Evolutionary conservation across 768 basidiomycete species (phyloP).

Genomic region (Mycena sanguinolenta): DNA sequence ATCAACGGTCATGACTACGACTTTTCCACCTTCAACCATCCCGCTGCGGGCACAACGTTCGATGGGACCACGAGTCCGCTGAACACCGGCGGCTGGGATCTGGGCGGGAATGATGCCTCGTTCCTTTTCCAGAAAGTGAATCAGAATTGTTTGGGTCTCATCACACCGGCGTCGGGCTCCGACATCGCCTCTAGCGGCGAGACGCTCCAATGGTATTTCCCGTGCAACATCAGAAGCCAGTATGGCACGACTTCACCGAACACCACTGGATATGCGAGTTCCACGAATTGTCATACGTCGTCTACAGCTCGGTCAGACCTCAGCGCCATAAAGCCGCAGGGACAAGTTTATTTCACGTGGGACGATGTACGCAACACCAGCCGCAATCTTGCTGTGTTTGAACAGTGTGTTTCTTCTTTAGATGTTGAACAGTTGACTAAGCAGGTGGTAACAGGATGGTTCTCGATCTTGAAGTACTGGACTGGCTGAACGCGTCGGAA

Average conservation of each 20-base stretch:
- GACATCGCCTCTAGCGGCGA: slow-evolving; percentile 63
- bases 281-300: slow-evolving; percentile 70
- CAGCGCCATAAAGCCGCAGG: slow-evolving; percentile 55
- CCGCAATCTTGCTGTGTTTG: slow-evolving; percentile 80
- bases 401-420: slow-evolving; percentile 65
- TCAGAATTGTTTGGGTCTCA: slow-evolving; percentile 71
- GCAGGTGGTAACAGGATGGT: slow-evolving; percentile 60
- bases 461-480: slow-evolving; percentile 74
- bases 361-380: slow-evolving; percentile 63
- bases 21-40: slow-evolving; percentile 77
- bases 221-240: slow-evolving; percentile 81
- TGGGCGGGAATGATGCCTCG: slow-evolving; percentile 76
- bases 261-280: slow-evolving; percentile 64
- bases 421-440: not conserved
- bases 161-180: slow-evolving; percentile 70
- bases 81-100: slow-evolving; percentile 70
- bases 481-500: slow-evolving; percentile 72
- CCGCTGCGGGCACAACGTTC: slow-evolving; percentile 66
- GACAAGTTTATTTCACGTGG: slow-evolving; percentile 85
- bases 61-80: slow-evolving; percentile 78
- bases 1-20: slow-evolving; percentile 85
- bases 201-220: slow-evolving; percentile 82
- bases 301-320: slow-evolving; percentile 61
- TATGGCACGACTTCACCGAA: slow-evolving; percentile 63
- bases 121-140: slow-evolving; percentile 86